Base-by-base conservation (phyloP, 1,284 basidiomycete species). In the Phellopilus nigrolimitatus region DNA sequence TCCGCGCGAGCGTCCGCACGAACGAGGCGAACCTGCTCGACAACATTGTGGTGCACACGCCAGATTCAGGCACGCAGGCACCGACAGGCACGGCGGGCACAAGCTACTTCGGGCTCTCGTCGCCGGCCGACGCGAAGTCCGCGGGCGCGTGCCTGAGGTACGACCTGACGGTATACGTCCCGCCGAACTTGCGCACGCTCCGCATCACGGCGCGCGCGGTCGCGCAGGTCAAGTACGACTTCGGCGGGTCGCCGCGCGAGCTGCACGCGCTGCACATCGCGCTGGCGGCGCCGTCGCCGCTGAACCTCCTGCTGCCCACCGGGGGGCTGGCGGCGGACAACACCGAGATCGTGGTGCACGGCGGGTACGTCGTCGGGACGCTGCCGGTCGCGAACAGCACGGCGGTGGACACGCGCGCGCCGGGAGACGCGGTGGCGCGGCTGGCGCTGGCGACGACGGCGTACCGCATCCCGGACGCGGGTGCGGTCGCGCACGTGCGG, bases 351-450 rank as follows among this genome's bases (percentile, higher is more conserved):
- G 72, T 76, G 56, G 63, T 78, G 4, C 70, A 61, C 56, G 66
- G 72, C 41, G 80, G 79, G n/a, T 82, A 76, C 73, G 71, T 82
- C 48, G 75, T 78, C n/a, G 80, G 80, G 21, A 73, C 77, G 45
- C 70, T 74, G 37, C 64, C 74, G 13, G 63, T 80, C 56, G 66
- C 68, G 21, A 66, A 73, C 28, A 63, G 61, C 52, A 70, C 75
- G 3, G 60, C 59, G 13, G 65, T 82, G 54, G 64, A 60, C 12
- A 80, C 78, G 1, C 73, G 76, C 62, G 69, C 71, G 30, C n/a
- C n/a, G n/a, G 77, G 78, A 12, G 69, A 75, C 57, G 76, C 75
- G n/a, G 61, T 71, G 38, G 59, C 74, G 33, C 74, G 78, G 61
- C 65, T 81, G 50, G 71, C 70, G 51, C 69, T 75, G 17, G 31